Evolutionary conservation across 192 early-diverging fungal genomes (phyloP).

Genomic region (Bifiguratus adelaidae): DNA sequence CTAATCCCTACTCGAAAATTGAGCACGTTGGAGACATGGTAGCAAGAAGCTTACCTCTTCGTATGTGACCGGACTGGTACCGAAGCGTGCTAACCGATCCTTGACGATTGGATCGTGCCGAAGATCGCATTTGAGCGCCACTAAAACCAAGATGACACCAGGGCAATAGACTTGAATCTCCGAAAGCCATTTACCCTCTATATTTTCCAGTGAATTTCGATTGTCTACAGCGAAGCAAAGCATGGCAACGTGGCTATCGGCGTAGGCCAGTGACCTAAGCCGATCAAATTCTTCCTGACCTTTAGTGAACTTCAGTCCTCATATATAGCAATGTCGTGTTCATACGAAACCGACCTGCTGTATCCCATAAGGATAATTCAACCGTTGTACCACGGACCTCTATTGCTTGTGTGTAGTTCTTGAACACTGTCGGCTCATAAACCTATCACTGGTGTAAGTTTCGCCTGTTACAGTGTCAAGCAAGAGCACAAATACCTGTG

Average conservation of each 20-base stretch:
- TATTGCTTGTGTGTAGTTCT: constrained; percentile 24
- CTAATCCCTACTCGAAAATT: constrained; percentile 7
- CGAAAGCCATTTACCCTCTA: constrained; percentile 11
- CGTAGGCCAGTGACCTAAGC: constrained; percentile 13
- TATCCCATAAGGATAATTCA: constrained; percentile 27
- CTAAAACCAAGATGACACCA: constrained; percentile 12
- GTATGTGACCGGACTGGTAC: constrained; percentile 4
- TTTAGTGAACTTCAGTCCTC: not conserved
- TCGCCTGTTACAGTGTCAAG: too few relatives aligned
- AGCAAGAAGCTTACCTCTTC: constrained; percentile 11
- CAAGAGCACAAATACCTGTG: constrained; percentile 70
- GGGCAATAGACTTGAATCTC: constrained; percentile 10
- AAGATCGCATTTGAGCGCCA: constrained; percentile 21
- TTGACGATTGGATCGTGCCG: constrained; percentile 4
- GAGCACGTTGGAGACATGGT: too few relatives aligned
- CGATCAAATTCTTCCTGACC: constrained; percentile 23
- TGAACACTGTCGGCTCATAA: constrained; percentile 31
- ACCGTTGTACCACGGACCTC: constrained; percentile 19
- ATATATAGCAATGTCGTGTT: not conserved
- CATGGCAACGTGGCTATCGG: constrained; percentile 17
- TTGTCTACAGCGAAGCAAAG: constrained; percentile 20
- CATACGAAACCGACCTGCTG: constrained; percentile 13
- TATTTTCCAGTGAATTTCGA: constrained; percentile 20
- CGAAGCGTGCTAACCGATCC: not conserved
- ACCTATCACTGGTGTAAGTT: constrained; percentile 8